Evolutionary conservation across 106 monocot species (phyloP).

Genomic region (Dendrobium catenatum): DNA sequence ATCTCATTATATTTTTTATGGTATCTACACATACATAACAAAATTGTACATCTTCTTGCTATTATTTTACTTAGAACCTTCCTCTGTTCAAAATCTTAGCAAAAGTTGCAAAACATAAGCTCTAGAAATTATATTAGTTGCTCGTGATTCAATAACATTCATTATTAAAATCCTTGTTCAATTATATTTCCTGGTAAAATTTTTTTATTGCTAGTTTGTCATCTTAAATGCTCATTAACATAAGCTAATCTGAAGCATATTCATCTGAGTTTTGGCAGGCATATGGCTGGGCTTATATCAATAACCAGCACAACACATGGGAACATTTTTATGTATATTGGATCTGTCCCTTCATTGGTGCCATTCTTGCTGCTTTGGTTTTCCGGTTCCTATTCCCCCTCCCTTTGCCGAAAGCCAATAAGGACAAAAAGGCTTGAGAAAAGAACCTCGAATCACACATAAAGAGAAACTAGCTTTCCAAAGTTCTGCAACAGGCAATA

Average conservation of each 20-base stretch:
- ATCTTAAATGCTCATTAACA: not conserved
- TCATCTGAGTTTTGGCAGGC: not conserved
- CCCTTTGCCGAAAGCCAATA: conserved; percentile 7
- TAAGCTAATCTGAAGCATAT: not conserved
- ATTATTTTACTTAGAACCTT: no score
- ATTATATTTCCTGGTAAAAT: not conserved
- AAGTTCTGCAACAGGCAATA: not conserved
- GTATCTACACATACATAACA: no score
- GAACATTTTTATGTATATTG: conserved; percentile 21
- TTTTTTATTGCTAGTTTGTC: not conserved
- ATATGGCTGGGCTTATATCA: conserved; percentile 5
- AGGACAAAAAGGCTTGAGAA: conserved; percentile 13
- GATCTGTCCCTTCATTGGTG: conserved; percentile 18
- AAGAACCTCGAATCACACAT: not conserved
- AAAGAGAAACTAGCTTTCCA: not conserved
- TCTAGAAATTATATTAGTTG: not conserved
- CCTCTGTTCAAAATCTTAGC: no score
- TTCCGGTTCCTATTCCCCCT: conserved; percentile 8
- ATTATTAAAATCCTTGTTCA: not conserved
- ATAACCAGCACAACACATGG: conserved; percentile 13
- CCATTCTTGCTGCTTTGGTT: conserved; percentile 18
- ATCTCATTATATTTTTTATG: no score
- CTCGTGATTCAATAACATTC: not conserved
- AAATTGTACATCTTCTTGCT: no score
- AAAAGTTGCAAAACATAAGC: not conserved